Evolutionary conservation across 2,329 filamentous ascomycete species (phyloP).

Genomic region (Colletotrichum aenigma): DNA sequence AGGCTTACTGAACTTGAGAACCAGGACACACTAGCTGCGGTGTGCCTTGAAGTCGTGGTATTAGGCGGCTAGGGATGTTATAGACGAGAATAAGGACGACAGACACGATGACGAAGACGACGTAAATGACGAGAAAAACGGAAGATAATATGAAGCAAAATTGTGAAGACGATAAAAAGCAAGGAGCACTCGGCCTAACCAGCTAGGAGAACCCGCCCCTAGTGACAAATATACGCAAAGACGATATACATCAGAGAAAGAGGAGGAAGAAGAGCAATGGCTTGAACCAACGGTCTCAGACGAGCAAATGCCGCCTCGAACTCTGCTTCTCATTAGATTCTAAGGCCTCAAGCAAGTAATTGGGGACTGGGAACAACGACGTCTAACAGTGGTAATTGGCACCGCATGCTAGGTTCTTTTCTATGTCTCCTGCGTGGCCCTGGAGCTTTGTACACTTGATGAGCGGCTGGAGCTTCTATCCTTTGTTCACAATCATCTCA

Average conservation of each 20-base stretch:
- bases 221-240: too few species aligned
- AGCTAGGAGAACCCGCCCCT: too few species aligned
- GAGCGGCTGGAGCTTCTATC: neutral
- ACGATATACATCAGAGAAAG: too few species aligned
- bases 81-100: neutral
- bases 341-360: fast-evolving
- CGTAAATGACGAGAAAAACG: too few species aligned
- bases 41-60: neutral
- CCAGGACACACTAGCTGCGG: neutral
- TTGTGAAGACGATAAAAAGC: fast-evolving
- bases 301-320: neutral
- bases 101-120: too few species aligned
- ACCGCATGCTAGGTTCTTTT: neutral
- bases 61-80: neutral
- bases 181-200: too few species aligned
- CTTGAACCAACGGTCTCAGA: too few species aligned
- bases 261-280: too few species aligned
- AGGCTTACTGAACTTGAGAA: neutral
- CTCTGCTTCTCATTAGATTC: neutral
- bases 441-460: neutral
- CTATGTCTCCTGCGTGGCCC: neutral
- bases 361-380: neutral
- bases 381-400: neutral
- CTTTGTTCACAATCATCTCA: neutral
- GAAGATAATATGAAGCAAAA: too few species aligned